phyloP scores from a whole-genome alignment of 805 yeast genomes.

The Candida chauliodis region DNA sequence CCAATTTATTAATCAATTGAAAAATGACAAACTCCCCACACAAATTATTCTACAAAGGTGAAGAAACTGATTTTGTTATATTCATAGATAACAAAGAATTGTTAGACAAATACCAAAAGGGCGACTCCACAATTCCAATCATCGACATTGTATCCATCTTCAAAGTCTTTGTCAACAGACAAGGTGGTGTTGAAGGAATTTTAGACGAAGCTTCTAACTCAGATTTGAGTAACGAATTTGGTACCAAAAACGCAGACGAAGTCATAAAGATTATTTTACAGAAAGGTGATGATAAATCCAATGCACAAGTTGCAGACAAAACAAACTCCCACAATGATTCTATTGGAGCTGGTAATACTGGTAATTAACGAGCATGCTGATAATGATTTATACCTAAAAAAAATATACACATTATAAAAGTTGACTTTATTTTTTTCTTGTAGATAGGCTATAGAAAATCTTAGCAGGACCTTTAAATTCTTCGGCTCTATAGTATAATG shows the following conservation, averaged over 20 bases:
- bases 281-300: conserved; percentile 52
- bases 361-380: no score
- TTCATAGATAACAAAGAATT: conserved; percentile 56
- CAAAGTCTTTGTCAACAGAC: conserved; percentile 59
- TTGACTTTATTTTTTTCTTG: neutral
- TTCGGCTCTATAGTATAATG: neutral
- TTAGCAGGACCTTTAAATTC: neutral
- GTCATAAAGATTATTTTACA: conserved; percentile 56
- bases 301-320: conserved; percentile 7
- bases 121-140: conserved; percentile 54
- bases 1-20: no score
- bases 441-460: neutral
- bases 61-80: conserved; percentile 58
- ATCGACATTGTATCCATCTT: conserved; percentile 60
- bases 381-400: neutral
- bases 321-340: conserved; percentile 45
- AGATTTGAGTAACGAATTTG: conserved; percentile 67
- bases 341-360: conserved; percentile 28
- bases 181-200: conserved; percentile 70
- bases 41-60: conserved; percentile 65
- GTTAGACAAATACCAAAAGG: conserved; percentile 45
- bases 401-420: neutral
- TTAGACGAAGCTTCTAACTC: conserved; percentile 67
- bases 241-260: conserved; percentile 51
- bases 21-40: conserved; percentile 16